Percentiles rank a stretch among this genome's conserved stretches.
Evolutionary conservation across 2,329 filamentous ascomycete genomes (phyloP).

Genomic region (Xylariaceae sp.): DNA sequence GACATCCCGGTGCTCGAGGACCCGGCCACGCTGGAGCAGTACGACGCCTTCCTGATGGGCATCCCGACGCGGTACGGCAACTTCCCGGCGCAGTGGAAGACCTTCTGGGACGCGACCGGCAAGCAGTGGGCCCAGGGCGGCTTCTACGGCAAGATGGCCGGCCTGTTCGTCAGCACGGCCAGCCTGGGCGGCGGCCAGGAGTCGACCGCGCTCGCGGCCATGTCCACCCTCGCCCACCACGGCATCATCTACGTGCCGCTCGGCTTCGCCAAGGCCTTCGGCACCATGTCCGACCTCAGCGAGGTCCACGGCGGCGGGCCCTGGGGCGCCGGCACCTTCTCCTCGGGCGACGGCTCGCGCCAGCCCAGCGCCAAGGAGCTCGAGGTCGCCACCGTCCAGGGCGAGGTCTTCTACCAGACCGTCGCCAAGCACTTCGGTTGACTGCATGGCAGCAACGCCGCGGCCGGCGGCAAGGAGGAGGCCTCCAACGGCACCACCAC

Average conservation of each 20-base stretch:
- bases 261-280: slow-evolving; percentile 78
- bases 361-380: slow-evolving; percentile 72
- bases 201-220: slow-evolving; percentile 68
- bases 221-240: slow-evolving; percentile 87
- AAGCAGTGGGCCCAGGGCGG: slow-evolving; percentile 71
- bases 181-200: slow-evolving; percentile 87
- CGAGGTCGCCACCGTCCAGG: slow-evolving; percentile 72
- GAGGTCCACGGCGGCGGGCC: slow-evolving; percentile 82
- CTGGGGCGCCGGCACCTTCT: slow-evolving; percentile 92
- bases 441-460: slow-evolving; percentile 59
- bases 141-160: slow-evolving; percentile 82
- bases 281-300: slow-evolving; percentile 57
- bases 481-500: no score
- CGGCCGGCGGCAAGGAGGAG: slow-evolving; percentile 8
- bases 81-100: slow-evolving; percentile 94
- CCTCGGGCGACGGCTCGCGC: slow-evolving; percentile 71
- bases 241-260: slow-evolving; percentile 95
- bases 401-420: slow-evolving; percentile 73
- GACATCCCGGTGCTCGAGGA: slow-evolving; percentile 57
- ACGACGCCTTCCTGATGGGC: slow-evolving; percentile 86
- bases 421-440: slow-evolving; percentile 66
- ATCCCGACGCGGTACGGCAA: slow-evolving; percentile 96
- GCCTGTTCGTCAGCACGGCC: slow-evolving; percentile 84
- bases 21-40: slow-evolving; percentile 55
- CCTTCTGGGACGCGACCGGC: slow-evolving; percentile 87